phyloP scores from a whole-genome alignment of 768 basidiomycete species.

The Dentipellis fragilis region DNA sequence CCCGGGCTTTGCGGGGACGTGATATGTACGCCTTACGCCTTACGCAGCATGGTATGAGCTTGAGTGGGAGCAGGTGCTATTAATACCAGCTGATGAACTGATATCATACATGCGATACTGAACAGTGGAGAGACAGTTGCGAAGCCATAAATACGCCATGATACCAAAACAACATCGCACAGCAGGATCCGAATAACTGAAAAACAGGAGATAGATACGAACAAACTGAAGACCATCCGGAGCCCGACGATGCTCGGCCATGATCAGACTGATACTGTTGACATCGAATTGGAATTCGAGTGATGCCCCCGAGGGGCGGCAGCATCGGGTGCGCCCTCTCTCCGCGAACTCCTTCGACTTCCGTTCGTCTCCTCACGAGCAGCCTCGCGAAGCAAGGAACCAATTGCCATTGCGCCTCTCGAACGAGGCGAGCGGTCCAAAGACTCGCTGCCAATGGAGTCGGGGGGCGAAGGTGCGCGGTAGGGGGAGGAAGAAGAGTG shows the following conservation, averaged over 20 bases:
- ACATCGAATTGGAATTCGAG: not conserved
- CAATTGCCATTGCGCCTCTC: conserved; percentile 71
- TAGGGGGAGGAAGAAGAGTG: conserved; percentile 12
- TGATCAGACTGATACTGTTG: not conserved
- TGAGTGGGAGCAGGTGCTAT: not conserved
- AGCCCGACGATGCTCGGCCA: not conserved
- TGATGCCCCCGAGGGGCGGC: not conserved
- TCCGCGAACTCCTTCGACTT: not conserved
- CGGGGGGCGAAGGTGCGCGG: conserved; percentile 53
- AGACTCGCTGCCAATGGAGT: conserved; percentile 59
- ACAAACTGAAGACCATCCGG: not conserved
- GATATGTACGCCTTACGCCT: too few relatives aligned
- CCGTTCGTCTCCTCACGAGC: conserved; percentile 1
- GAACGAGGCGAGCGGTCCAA: conserved; percentile 64
- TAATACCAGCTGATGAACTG: not conserved
- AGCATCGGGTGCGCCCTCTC: not conserved
- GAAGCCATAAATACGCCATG: not conserved
- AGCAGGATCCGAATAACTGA: not conserved
- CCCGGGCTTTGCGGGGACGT: too few relatives aligned
- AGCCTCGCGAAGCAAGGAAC: conserved; percentile 40
- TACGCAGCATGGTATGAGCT: too few relatives aligned
- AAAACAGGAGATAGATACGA: not conserved
- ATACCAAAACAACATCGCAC: conserved; percentile 1
- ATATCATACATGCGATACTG: too few relatives aligned
- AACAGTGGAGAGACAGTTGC: not conserved